Evolutionary conservation across 1,284 basidiomycete genomes (phyloP).

Genomic region (Neolentinus lepideus): DNA sequence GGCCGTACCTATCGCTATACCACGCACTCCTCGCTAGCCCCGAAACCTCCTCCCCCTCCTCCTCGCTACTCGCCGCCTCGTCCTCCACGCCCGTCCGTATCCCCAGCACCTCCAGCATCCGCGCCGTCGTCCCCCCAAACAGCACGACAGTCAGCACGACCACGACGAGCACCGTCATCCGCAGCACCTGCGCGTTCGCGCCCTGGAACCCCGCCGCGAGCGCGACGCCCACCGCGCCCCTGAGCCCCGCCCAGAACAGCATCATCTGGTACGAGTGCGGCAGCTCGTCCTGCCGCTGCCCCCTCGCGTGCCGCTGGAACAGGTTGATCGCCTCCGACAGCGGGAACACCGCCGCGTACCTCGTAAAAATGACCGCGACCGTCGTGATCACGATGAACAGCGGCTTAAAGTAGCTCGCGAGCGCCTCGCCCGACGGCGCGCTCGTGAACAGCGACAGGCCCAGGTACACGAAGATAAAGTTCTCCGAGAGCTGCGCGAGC

Average conservation of each 20-base stretch:
- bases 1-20: constrained; percentile 15
- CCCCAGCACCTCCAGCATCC: constrained; percentile 97
- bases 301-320: constrained; percentile 76
- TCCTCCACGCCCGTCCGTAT: constrained; percentile 96
- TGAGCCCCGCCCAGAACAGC: constrained; percentile 97
- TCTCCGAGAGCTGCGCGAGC: constrained; percentile 92
- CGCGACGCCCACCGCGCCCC: constrained; percentile 96
- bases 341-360: constrained; percentile 95
- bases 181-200: constrained; percentile 82
- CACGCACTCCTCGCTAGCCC: constrained; percentile 21
- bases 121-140: constrained; percentile 93
- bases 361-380: constrained; percentile 88
- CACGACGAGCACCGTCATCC: constrained; percentile 92
- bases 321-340: constrained; percentile 95
- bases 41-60: constrained; percentile 63
- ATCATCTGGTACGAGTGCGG: constrained; percentile 98
- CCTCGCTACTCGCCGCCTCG: constrained; percentile 75
- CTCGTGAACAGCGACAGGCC: constrained; percentile 93
- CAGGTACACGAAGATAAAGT: constrained; percentile 99
- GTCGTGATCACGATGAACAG: constrained; percentile 90
- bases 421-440: constrained; percentile 62
- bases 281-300: constrained; percentile 80
- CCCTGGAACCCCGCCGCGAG: constrained; percentile 94
- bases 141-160: constrained; percentile 94
- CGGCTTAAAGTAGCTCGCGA: constrained; percentile 87